Percentiles rank a stretch among this genome's conserved stretches.
These are phyloP conservation scores for Trichoderma cornu-damae DNA, from an alignment of 2,329 filamentous ascomycete genomes.

Conservation along the genomic window DNA sequence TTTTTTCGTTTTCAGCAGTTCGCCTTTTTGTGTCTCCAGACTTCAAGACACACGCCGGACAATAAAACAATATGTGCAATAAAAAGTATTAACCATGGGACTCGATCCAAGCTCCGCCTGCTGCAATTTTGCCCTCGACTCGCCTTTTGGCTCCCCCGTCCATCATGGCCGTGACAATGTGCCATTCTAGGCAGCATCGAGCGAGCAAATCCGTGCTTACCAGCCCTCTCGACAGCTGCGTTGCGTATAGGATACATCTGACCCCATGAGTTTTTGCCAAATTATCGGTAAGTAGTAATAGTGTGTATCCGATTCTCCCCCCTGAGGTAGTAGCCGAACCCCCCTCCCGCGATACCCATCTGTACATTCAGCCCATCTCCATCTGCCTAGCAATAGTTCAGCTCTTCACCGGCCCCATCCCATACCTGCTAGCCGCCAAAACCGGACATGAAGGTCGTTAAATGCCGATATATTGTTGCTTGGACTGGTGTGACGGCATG, in stretches of 20 bases:
- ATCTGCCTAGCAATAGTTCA: not conserved
- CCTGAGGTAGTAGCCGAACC: not conserved
- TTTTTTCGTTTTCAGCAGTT: not conserved
- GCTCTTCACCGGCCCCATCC: constrained; percentile 13
- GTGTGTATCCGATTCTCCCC: too few relatives aligned
- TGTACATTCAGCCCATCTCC: not conserved
- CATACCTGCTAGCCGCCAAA: not conserved
- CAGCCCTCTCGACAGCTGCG: not conserved
- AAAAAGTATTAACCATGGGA: not conserved
- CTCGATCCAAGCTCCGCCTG: not conserved
- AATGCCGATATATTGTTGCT: not conserved
- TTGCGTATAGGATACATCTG: not conserved
- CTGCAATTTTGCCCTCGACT: too few relatives aligned
- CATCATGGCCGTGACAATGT: constrained; percentile 1
- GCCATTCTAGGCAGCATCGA: not conserved
- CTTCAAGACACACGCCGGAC: not conserved
- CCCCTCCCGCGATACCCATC: not conserved
- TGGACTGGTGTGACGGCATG: not conserved
- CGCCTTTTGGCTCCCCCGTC: not conserved
- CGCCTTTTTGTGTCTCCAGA: not conserved
- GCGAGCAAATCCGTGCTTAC: not conserved
- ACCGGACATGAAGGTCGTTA: not conserved
- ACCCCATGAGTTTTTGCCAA: not conserved
- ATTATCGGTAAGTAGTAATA: not conserved
- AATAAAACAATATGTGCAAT: not conserved